These are phyloP conservation scores for Ramaria rubella DNA, from an alignment of 768 basidiomycete genomes.

Conservation along the genomic window DNA sequence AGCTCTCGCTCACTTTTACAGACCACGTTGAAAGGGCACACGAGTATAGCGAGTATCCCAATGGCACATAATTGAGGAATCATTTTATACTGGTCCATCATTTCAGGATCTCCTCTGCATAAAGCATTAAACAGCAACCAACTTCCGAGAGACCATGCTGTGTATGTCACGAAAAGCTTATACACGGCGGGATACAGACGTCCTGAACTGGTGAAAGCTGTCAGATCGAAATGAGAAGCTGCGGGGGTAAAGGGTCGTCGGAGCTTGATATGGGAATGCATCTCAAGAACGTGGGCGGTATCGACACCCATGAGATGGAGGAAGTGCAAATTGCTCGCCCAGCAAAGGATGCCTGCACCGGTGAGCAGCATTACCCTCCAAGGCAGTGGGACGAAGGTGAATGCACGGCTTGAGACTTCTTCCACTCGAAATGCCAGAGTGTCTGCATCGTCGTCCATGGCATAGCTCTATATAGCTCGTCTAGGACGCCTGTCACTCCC, in stretches of 20 bases:
- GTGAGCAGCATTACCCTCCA: slow-evolving; percentile 82
- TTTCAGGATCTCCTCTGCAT: slow-evolving; percentile 47
- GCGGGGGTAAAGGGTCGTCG: slow-evolving; percentile 1
- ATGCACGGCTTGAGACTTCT: slow-evolving; percentile 7
- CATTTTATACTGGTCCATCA: slow-evolving; percentile 72
- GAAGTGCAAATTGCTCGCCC: slow-evolving; percentile 91
- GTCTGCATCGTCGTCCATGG: slow-evolving; percentile 14
- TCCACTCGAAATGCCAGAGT: slow-evolving; percentile 1
- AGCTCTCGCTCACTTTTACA: slow-evolving; percentile 67
- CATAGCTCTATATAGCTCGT: too few species aligned
- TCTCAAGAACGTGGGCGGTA: slow-evolving; percentile 60
- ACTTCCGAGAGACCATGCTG: slow-evolving; percentile 50
- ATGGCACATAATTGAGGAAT: slow-evolving; percentile 66
- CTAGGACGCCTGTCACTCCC: too few species aligned
- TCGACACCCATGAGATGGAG: slow-evolving; percentile 72
- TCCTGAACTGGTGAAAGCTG: slow-evolving; percentile 32
- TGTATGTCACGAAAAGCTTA: slow-evolving; percentile 55
- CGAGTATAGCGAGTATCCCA: slow-evolving; percentile 45
- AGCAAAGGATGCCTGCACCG: slow-evolving; percentile 76
- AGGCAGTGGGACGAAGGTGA: slow-evolving; percentile 64
- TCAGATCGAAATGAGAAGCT: slow-evolving; percentile 9
- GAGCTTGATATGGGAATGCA: slow-evolving; percentile 24
- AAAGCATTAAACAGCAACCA: slow-evolving; percentile 64
- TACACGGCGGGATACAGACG: slow-evolving; percentile 58
- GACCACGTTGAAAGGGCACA: slow-evolving; percentile 63